Base-by-base conservation (phyloP, 1,139 yeast species). In the Pichia sp. region DNA sequence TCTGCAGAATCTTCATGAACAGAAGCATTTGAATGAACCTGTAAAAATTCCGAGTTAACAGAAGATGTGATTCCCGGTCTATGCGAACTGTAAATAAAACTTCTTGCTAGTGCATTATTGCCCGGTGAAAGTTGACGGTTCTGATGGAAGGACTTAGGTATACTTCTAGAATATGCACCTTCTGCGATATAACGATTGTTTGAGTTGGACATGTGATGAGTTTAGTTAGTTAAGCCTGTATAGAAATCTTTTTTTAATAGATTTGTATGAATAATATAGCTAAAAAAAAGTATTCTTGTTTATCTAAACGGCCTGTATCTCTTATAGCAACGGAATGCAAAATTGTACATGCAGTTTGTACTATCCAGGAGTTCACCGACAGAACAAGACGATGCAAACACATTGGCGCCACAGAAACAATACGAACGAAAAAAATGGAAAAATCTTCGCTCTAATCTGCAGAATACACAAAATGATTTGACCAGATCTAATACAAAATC, bases 1-100 rank as follows among this genome's bases (percentile, higher is more conserved):
- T 73, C 79, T 3, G 84, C 87, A 0, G 87, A 77, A 56, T 82
- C 84, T 57, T 81, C 87, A 55, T 84, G 80, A 46, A 84, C 74
- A 19, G 80, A 76, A 39, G 67, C 62, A 1, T 78, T 77, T 0
- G 81, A 71, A 57, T 74, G 76, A 25, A 80, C 68, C 10, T 68
- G 59, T 9, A 54, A n/a, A 11, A 46, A 30, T 13, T 53, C 51
- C 5, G 57, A 49, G 44, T 47, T 47, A 3, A 51, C 34, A 33
- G 70, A 67, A 5, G 64, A 52, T 5, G 53, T 36, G 2, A 58
- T 48, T 14, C 50, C 54, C 3, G 63, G 67, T 46, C 57, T 65
- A 52, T 60, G 65, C 39, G 66, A 61, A 22, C 65, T 62, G 48
- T 59, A 65, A 2, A 66, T 60, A 56, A 64, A 65, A 45, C 66